phyloP scores from a whole-genome alignment of 768 basidiomycete species.

The Galerina sulciceps region DNA sequence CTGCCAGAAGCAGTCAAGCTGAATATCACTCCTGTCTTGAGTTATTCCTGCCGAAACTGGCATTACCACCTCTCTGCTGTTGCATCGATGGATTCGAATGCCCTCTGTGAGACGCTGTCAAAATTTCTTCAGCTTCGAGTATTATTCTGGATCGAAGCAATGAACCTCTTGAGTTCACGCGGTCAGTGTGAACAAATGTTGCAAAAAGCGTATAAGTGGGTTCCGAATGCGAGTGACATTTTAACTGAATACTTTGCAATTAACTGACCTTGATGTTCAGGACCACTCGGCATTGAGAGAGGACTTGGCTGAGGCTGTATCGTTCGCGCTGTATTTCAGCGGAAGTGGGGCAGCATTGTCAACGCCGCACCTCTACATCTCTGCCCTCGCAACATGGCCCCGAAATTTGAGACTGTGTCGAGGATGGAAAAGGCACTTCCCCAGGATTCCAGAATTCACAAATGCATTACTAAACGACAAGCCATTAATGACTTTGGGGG shows the following conservation, averaged over 20 bases:
- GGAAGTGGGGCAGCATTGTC: slow-evolving; percentile 16
- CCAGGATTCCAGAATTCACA: neutral
- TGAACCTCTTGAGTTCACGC: slow-evolving; percentile 22
- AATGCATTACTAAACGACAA: neutral
- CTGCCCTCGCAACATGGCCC: slow-evolving; percentile 25
- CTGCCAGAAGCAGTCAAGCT: neutral
- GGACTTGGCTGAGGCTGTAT: slow-evolving; percentile 10
- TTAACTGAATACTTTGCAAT: neutral
- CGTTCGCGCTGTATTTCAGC: slow-evolving; percentile 23
- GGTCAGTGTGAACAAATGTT: slow-evolving; percentile 21
- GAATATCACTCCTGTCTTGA: slow-evolving; percentile 12
- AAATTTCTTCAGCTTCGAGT: slow-evolving; percentile 12
- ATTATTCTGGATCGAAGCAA: slow-evolving; percentile 25
- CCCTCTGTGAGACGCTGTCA: slow-evolving; percentile 11
- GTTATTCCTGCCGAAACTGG: slow-evolving; percentile 17
- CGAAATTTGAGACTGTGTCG: neutral
- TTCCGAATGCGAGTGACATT: slow-evolving; percentile 3
- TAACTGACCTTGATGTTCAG: neutral
- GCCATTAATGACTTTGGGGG: slow-evolving; percentile 10
- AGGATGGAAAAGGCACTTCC: too few species aligned
- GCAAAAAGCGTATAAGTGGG: slow-evolving; percentile 12
- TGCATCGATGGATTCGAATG: neutral
- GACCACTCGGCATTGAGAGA: neutral
- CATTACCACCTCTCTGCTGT: slow-evolving; percentile 8
- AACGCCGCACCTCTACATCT: slow-evolving; percentile 29